phyloP scores from a whole-genome alignment of 305 asterid species.

The Solanum hybrid region DNA sequence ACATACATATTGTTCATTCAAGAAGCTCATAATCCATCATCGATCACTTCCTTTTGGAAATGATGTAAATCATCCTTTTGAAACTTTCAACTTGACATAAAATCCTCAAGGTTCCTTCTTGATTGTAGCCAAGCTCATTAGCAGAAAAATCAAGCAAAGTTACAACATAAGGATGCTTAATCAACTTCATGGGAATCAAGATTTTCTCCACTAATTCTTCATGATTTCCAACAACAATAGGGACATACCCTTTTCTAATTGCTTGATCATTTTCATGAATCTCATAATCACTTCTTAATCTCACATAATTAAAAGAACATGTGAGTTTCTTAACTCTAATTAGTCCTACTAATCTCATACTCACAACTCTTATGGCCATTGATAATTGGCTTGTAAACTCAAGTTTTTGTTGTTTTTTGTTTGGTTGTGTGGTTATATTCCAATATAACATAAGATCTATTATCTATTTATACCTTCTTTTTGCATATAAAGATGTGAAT shows the following conservation, averaged over 20 bases:
- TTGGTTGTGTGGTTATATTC: background rate
- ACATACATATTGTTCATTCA: background rate
- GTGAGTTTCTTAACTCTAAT: background rate
- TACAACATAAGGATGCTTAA: slow-evolving; percentile 1
- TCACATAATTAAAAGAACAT: background rate
- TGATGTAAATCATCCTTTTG: background rate
- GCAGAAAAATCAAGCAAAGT: slow-evolving; percentile 1
- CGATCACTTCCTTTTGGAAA: background rate
- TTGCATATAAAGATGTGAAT: background rate
- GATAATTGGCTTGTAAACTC: background rate
- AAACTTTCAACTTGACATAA: slow-evolving; percentile 3
- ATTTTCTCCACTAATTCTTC: background rate
- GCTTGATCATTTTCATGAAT: background rate
- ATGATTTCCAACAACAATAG: background rate
- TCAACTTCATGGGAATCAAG: background rate
- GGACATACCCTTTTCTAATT: background rate
- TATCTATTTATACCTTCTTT: background rate
- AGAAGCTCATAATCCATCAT: background rate
- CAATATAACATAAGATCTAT: background rate
- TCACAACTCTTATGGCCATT: background rate
- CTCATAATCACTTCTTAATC: background rate
- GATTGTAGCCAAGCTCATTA: background rate
- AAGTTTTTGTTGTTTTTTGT: background rate
- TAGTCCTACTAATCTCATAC: background rate
- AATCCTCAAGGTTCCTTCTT: background rate